Evolutionary conservation across 208 protist genomes (phyloP).

Genomic region (Crithidia expoeki): DNA sequence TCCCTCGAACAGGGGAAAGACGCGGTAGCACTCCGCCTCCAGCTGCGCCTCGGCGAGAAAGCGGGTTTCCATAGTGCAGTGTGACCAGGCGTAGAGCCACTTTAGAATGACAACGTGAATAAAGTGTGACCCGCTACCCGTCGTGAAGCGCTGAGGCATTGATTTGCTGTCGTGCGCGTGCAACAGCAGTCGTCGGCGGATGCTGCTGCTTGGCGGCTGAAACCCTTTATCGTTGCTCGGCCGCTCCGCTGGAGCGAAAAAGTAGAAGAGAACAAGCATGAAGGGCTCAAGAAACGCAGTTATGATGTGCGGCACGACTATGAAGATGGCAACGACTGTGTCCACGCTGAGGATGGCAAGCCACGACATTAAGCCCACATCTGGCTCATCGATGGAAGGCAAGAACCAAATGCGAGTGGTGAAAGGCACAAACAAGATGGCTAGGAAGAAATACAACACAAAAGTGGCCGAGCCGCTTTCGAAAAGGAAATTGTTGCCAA

Average conservation of each 20-base stretch:
- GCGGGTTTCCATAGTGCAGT: conserved; percentile 54
- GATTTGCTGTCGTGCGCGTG: conserved; percentile 48
- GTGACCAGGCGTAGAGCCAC: conserved; percentile 62
- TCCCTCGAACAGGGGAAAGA: conserved; percentile 61
- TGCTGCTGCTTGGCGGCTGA: conserved; percentile 43
- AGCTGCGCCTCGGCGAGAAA: conserved; percentile 53
- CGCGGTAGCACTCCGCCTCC: conserved; percentile 74
- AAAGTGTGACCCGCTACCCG: conserved; percentile 63
- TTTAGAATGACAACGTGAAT: conserved; percentile 57
- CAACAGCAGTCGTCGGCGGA: conserved; percentile 55
- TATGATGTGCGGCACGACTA: conserved; percentile 64
- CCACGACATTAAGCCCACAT: conserved; percentile 58
- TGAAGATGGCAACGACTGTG: conserved; percentile 39
- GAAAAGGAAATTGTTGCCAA: conserved; percentile 78
- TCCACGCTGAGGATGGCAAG: conserved; percentile 68
- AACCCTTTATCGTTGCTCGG: conserved; percentile 28
- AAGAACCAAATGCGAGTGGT: conserved; percentile 81
- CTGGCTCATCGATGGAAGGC: conserved; percentile 76
- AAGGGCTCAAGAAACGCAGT: conserved; percentile 67
- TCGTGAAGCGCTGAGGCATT: conserved; percentile 47
- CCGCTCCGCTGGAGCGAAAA: conserved; percentile 46
- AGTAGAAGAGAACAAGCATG: conserved; percentile 67
- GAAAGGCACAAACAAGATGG: conserved; percentile 67
- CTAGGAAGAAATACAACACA: conserved; percentile 63
- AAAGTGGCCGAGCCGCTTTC: conserved; percentile 48